A percentile compares a stretch with the other conserved stretches of the same genome.
Evolutionary conservation across 257 asterid species (phyloP).

Genomic region (Solanum pennellii): DNA sequence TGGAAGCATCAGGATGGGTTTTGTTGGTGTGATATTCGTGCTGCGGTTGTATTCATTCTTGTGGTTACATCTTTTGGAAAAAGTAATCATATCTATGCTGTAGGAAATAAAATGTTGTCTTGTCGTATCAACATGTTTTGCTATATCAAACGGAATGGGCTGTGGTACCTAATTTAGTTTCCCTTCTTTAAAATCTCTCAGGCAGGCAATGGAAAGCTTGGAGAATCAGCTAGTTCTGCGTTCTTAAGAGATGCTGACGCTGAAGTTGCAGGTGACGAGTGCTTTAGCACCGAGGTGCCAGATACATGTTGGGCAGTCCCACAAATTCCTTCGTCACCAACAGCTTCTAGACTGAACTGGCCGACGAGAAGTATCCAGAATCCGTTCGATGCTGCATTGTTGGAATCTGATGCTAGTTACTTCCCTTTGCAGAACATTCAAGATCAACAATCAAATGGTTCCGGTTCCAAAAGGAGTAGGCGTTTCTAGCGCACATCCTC

Average conservation of each 20-base stretch:
- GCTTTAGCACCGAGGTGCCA: conserved; percentile 36
- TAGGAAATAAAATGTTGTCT: neutral
- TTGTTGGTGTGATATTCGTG: neutral
- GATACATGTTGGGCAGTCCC: conserved; percentile 71
- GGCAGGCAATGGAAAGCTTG: conserved; percentile 65
- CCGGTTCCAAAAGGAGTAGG: conserved; percentile 30
- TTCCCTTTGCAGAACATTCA: conserved; percentile 15
- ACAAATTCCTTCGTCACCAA: conserved; percentile 67
- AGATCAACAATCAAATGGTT: conserved; percentile 13
- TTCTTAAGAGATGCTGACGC: conserved; percentile 31
- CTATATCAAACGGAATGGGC: neutral
- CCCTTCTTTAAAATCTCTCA: conserved; percentile 11
- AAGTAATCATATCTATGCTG: neutral
- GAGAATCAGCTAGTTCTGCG: conserved; percentile 45
- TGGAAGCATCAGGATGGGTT: neutral
- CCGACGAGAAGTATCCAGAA: conserved; percentile 25
- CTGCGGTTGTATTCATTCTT: neutral
- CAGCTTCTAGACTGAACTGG: conserved; percentile 76
- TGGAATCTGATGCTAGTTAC: conserved; percentile 49
- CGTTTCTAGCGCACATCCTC: conserved; percentile 16
- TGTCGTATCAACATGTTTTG: neutral
- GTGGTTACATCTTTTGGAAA: neutral
- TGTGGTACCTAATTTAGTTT: neutral
- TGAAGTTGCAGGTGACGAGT: conserved; percentile 51
- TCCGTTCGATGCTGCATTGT: conserved; percentile 24